phyloP scores from a whole-genome alignment of 2,329 filamentous ascomycete species.

The Coniella lustricola region DNA sequence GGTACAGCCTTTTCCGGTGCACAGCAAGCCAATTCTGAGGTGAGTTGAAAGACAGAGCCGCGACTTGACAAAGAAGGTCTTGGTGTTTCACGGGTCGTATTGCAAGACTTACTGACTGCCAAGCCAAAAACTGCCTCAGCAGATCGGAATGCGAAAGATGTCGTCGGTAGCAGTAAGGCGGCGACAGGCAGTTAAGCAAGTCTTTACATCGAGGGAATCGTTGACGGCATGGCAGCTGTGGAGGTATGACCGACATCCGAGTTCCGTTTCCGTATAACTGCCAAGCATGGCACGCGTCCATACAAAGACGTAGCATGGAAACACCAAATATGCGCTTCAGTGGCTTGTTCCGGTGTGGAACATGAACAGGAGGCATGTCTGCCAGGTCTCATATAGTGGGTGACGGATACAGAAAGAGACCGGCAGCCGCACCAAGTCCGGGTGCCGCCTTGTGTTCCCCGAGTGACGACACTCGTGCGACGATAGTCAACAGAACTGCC shows the following conservation, averaged over 20 bases:
- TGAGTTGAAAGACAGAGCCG: too few species aligned
- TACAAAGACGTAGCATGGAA: neutral
- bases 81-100: too few species aligned
- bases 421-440: neutral
- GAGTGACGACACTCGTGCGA: too few species aligned
- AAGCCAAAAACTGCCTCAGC: too few species aligned
- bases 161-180: too few species aligned
- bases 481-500: too few species aligned
- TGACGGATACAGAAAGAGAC: neutral
- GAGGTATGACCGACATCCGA: neutral
- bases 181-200: too few species aligned
- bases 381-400: neutral
- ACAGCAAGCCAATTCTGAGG: too few species aligned
- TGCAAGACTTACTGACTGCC: too few species aligned
- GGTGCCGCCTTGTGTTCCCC: neutral
- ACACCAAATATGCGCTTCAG: neutral
- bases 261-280: neutral
- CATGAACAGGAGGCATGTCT: neutral
- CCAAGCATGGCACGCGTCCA: neutral
- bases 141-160: too few species aligned
- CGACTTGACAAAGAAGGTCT: too few species aligned
- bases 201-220: neutral
- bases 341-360: neutral
- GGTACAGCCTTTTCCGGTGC: too few species aligned
- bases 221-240: neutral